Evolutionary conservation across 306 rosid species (phyloP).

Genomic region (Gleditsia sinensis): DNA sequence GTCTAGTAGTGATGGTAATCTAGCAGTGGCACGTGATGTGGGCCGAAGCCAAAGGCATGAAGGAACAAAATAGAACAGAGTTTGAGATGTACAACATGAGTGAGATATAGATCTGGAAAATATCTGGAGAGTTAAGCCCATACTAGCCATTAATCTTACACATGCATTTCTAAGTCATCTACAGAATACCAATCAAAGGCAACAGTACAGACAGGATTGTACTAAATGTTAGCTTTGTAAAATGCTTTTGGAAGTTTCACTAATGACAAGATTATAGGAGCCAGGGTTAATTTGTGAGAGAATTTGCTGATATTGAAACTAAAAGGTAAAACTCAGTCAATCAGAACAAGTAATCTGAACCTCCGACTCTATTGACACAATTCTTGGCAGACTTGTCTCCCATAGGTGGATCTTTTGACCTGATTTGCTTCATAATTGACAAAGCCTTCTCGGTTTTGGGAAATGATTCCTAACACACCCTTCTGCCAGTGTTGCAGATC

Average conservation of each 20-base stretch:
- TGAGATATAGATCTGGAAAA: constrained; percentile 38
- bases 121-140: constrained; percentile 38
- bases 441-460: neutral
- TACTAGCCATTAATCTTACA: constrained; percentile 29
- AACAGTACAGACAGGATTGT: constrained; percentile 9
- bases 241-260: neutral
- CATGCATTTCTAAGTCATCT: constrained; percentile 8
- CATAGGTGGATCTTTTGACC: neutral
- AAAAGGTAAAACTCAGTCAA: neutral
- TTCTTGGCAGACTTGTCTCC: neutral
- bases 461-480: neutral
- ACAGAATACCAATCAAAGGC: neutral
- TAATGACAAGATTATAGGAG: neutral
- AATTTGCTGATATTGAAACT: neutral
- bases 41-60: constrained; percentile 37
- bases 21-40: constrained; percentile 52
- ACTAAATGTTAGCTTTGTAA: constrained; percentile 6
- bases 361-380: neutral
- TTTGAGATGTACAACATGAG: constrained; percentile 24
- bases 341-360: constrained; percentile 12
- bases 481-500: neutral
- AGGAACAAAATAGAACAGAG: constrained; percentile 13
- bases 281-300: neutral
- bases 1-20: neutral
- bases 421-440: constrained; percentile 8